Conservation (phyloP, 352 stramenopile species). For the Phytophthora pluvialis region DNA sequence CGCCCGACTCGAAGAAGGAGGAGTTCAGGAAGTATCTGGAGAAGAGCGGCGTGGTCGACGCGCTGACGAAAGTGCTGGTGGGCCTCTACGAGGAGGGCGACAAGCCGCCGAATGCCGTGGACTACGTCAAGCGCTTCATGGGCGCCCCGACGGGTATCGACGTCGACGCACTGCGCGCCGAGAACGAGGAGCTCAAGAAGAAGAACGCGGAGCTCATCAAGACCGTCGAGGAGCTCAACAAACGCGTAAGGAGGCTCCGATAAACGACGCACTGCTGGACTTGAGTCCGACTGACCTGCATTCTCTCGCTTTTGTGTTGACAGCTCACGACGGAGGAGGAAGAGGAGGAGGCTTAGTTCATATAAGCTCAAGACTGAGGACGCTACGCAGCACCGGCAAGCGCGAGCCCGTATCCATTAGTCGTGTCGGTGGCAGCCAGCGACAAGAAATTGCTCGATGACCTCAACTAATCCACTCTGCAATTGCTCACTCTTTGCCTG, state of each 20-base stretch:
- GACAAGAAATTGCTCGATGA: constrained; percentile 26
- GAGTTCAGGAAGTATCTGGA: constrained; percentile 99
- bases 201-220: constrained; percentile 92
- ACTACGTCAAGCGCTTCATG: constrained; percentile 98
- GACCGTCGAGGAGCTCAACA: constrained; percentile 92
- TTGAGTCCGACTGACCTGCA: too few relatives aligned
- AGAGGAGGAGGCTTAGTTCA: constrained; percentile 46
- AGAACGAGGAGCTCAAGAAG: constrained; percentile 94
- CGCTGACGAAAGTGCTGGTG: constrained; percentile 97
- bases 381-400: too few relatives aligned
- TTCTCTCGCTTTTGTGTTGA: constrained; percentile 12
- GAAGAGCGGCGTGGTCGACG: constrained; percentile 97
- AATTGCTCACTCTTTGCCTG: too few relatives aligned
- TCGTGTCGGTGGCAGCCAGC: background rate
- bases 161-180: constrained; percentile 84
- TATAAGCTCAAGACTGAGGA: constrained; percentile 7
- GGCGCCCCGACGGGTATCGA: constrained; percentile 92
- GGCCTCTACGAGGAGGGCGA: constrained; percentile 97
- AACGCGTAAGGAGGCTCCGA: constrained; percentile 59
- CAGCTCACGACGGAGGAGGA: constrained; percentile 77
- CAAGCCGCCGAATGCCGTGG: constrained; percentile 95
- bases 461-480: constrained; percentile 27
- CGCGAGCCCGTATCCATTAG: constrained; percentile 35
- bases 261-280: background rate
- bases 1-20: constrained; percentile 97